Evolutionary conservation across 2,329 filamentous ascomycete genomes (phyloP).

Genomic region (Ophiostoma tasmaniense): DNA sequence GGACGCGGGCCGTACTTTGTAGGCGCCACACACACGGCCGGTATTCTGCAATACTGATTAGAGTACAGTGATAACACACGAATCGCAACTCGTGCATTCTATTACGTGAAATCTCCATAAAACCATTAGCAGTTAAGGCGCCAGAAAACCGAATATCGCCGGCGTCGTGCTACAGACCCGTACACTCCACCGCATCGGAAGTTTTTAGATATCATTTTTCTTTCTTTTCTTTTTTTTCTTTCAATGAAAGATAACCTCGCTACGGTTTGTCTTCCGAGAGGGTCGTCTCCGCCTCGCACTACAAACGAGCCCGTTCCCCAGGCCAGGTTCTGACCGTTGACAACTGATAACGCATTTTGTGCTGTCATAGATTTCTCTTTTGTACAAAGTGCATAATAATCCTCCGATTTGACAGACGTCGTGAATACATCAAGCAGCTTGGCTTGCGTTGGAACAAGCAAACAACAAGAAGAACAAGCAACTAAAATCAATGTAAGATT

Average conservation of each 20-base stretch:
- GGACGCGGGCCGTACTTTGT: constrained; percentile 4
- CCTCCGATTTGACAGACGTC: no score
- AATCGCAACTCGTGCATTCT: not conserved
- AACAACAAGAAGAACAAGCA: not conserved
- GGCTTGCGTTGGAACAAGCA: not conserved
- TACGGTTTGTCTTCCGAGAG: not conserved
- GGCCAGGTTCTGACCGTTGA: not conserved
- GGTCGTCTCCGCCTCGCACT: not conserved
- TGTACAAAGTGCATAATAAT: not conserved
- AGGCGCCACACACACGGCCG: not conserved
- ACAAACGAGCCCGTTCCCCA: not conserved
- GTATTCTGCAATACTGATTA: not conserved
- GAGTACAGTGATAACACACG: no score
- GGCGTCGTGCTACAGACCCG: constrained; percentile 1
- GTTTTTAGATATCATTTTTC: not conserved
- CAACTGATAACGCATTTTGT: not conserved
- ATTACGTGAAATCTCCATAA: not conserved
- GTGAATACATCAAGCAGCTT: not conserved
- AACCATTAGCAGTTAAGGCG: not conserved
- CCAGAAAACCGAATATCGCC: not conserved
- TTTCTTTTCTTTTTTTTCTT: not conserved
- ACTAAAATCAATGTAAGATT: not conserved
- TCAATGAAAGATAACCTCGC: not conserved
- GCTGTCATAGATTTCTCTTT: not conserved
- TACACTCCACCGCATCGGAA: not conserved